Evolutionary conservation across 2,329 filamentous ascomycete species (phyloP), one percentile per base, ranked within the genome.

Genomic region (Fusarium brevicatenulatum): DNA sequence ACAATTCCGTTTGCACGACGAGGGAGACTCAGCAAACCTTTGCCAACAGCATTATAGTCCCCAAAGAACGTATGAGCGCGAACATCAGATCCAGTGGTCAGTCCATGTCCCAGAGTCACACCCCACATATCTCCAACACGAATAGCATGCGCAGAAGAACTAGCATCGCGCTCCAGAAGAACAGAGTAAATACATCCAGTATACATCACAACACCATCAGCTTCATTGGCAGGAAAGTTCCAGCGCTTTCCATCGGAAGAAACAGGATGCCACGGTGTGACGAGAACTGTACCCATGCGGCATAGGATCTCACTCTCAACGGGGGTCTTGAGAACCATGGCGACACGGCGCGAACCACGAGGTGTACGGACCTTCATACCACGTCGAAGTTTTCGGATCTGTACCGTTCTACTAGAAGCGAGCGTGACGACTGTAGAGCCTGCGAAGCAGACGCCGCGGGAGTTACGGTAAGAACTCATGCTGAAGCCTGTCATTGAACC

Each of bases 211-310:
- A 71, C 69, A 4, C 74, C 57, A 1, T 78, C 72, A 0, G 82
- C 78, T 4, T 84, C 72, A 1, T 84, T 68, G 0, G 77, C 82
- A 0, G 88, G 88, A 70, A 89, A 89, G 0, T 66, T 71, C 87
- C 87, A 90, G 7, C 59, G 72, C 47, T 79, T 77, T 21, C 76
- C 79, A 25, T 83, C 79, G 4, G 76, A 53, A 0, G 80, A 83
- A 6, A 91, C 78, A 2, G 90, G 90, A 76, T 91, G 90, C 87
- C 88, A 91, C 0, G 87, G 86, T 30, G 90, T 91, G 34, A 91
- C 85, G 11, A 87, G 76, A 12, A 91, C 80, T 2, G 66, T 75
- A 4, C 83, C 83, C 2, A 90, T 77, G 1, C 81, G 81, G 66
- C 85, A 87, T 75, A 91, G 82, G 4, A 76, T 65, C 40, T 80